Evolutionary conservation across 1,139 yeast species (phyloP).

Genomic region (Yamadazyma friedrichii): DNA sequence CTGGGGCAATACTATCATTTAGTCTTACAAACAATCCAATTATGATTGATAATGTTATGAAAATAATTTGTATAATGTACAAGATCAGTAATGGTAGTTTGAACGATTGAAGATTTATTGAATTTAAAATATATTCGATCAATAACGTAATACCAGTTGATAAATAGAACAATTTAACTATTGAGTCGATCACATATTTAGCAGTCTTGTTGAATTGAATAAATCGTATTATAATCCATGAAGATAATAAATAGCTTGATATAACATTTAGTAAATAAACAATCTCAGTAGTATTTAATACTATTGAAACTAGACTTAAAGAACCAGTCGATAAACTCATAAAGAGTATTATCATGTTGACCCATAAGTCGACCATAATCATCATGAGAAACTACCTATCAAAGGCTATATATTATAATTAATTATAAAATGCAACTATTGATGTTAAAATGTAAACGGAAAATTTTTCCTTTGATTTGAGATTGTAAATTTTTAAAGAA

Average conservation of each 20-base stretch:
- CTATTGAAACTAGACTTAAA: constrained; percentile 4
- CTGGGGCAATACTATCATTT: not conserved
- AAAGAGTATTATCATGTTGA: not conserved
- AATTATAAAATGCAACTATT: not conserved
- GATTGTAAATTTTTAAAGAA: not conserved
- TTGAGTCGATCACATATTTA: constrained; percentile 5
- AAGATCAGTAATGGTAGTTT: constrained; percentile 3
- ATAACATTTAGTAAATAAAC: constrained; percentile 6
- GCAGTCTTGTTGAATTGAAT: constrained; percentile 5
- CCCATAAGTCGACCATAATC: no score
- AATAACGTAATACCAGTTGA: constrained; percentile 1
- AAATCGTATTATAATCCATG: constrained; percentile 13
- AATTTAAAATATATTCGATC: constrained; percentile 1
- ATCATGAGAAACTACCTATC: no score
- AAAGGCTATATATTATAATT: no score
- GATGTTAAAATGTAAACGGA: not conserved
- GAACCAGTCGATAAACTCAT: constrained; percentile 8
- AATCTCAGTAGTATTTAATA: not conserved
- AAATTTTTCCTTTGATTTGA: not conserved
- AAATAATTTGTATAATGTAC: constrained; percentile 4
- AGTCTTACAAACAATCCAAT: not conserved
- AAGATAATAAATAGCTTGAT: constrained; percentile 10
- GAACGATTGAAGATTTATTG: not conserved
- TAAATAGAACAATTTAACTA: constrained; percentile 8
- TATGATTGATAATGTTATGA: not conserved